phyloP scores from a whole-genome alignment of 495 filamentous ascomycete genomes.

The Cudoniella acicularis region DNA sequence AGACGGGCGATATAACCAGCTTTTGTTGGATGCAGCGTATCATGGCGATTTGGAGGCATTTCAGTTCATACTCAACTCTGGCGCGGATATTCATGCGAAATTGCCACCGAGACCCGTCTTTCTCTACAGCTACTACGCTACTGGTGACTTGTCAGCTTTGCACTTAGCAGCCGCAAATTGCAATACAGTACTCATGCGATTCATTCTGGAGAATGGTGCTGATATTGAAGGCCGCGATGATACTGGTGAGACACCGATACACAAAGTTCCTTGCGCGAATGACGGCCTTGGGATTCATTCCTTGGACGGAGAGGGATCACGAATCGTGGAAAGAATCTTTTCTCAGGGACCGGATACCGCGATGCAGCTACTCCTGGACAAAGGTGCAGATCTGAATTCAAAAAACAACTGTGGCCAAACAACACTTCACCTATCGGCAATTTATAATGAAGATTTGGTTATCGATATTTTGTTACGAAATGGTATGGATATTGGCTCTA shows the following conservation, averaged over 20 bases:
- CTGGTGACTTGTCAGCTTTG: not conserved
- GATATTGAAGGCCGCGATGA: not conserved
- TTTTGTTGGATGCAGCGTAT: too few species aligned
- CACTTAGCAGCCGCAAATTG: not conserved
- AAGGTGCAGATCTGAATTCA: not conserved
- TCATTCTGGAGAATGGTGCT: not conserved
- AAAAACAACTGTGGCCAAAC: not conserved
- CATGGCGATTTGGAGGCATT: too few species aligned
- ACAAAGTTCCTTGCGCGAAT: not conserved
- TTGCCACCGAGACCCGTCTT: not conserved
- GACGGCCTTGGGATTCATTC: not conserved
- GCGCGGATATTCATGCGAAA: not conserved
- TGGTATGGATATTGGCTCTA: constrained; percentile 17
- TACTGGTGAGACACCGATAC: not conserved
- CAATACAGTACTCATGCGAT: not conserved
- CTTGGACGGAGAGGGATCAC: not conserved
- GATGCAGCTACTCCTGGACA: not conserved
- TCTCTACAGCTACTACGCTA: not conserved
- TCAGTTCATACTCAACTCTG: not conserved
- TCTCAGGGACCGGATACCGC: not conserved
- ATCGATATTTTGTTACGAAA: not conserved
- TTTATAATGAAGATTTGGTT: not conserved
- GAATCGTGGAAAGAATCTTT: not conserved
- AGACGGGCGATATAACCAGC: too few species aligned
- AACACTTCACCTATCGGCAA: not conserved